phyloP scores from a whole-genome alignment of 1,284 basidiomycete species.

The Marasmius tenuissimus region DNA sequence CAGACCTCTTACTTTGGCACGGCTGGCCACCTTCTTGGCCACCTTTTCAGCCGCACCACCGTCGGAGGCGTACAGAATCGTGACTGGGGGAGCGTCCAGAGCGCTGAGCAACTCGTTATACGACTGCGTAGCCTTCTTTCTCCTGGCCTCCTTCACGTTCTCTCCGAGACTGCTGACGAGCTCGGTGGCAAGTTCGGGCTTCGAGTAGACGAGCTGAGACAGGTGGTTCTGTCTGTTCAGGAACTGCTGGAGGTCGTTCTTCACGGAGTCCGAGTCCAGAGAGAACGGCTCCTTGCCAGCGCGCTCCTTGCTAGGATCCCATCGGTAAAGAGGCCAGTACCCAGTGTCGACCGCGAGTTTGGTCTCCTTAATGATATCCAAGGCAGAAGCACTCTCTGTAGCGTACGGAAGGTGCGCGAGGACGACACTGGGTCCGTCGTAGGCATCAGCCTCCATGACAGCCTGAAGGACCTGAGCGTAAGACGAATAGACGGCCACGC shows the following conservation, averaged over 20 bases:
- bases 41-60: constrained; percentile 95
- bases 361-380: constrained; percentile 93
- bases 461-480: constrained; percentile 95
- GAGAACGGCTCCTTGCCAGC: constrained; percentile 83
- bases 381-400: constrained; percentile 73
- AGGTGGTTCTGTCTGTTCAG: constrained; percentile 96
- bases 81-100: constrained; percentile 88
- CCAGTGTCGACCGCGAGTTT: constrained; percentile 96
- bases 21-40: constrained; percentile 83
- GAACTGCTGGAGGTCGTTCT: constrained; percentile 94
- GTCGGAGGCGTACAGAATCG: constrained; percentile 92
- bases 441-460: constrained; percentile 89
- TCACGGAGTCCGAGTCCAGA: constrained; percentile 92
- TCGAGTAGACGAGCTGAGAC: constrained; percentile 84
- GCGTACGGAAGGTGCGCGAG: constrained; percentile 94
- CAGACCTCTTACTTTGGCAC: constrained; percentile 86
- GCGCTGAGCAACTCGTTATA: constrained; percentile 85
- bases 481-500: constrained; percentile 93
- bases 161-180: constrained; percentile 86
- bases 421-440: constrained; percentile 89
- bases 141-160: constrained; percentile 82
- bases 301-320: constrained; percentile 86
- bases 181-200: constrained; percentile 81
- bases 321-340: constrained; percentile 98
- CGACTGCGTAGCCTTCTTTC: constrained; percentile 81